These are phyloP conservation scores for Penicillium paneum DNA, from an alignment of 2,329 filamentous ascomycete species.

Conservation along the genomic window DNA sequence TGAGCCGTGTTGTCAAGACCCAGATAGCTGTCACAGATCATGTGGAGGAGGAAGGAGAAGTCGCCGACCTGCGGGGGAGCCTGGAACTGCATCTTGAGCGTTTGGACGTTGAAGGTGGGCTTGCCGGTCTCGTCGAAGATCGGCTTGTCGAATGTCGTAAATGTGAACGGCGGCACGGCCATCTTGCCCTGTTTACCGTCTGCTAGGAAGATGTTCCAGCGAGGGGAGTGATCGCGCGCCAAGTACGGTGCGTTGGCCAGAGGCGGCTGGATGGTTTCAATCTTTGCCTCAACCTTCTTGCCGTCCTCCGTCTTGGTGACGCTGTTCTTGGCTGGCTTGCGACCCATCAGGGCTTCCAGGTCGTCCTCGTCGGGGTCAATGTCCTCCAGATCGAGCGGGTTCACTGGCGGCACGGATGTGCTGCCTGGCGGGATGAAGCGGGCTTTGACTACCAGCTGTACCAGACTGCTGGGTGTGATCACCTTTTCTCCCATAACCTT, in stretches of 20 bases:
- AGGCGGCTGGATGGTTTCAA: slow-evolving; percentile 68
- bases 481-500: slow-evolving; percentile 94
- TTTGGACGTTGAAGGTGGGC: slow-evolving; percentile 93
- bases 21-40: slow-evolving; percentile 91
- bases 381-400: slow-evolving; percentile 80
- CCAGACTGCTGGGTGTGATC: slow-evolving; percentile 87
- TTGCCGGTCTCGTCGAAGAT: slow-evolving; percentile 75
- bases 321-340: slow-evolving; percentile 62
- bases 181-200: slow-evolving; percentile 95
- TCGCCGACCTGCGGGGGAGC: slow-evolving; percentile 87
- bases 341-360: slow-evolving; percentile 76
- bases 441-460: slow-evolving; percentile 91
- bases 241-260: slow-evolving; percentile 90
- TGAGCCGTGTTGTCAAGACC: slow-evolving; percentile 92
- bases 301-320: slow-evolving; percentile 57
- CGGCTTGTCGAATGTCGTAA: slow-evolving; percentile 85
- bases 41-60: slow-evolving; percentile 91
- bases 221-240: slow-evolving; percentile 80
- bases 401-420: slow-evolving; percentile 68
- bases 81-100: slow-evolving; percentile 94
- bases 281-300: slow-evolving; percentile 55
- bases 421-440: slow-evolving; percentile 87
- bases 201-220: slow-evolving; percentile 92
- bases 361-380: slow-evolving; percentile 91
- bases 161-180: slow-evolving; percentile 94